phyloP scores from a whole-genome alignment of 202 grass and related monocot genomes.

The Setaria italica region DNA sequence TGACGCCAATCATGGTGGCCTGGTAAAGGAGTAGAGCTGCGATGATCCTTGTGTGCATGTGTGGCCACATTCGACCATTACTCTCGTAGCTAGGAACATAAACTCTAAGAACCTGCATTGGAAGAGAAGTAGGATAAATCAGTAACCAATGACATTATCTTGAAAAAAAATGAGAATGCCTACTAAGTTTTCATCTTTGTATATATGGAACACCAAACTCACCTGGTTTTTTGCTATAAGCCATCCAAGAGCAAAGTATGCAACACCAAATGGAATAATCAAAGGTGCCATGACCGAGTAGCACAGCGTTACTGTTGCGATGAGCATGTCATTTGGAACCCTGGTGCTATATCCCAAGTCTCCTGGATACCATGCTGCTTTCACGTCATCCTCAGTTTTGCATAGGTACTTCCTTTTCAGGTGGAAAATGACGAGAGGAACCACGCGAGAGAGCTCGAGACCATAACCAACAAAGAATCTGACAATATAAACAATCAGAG shows the following conservation, averaged over 20 bases:
- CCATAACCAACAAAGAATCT: conserved; percentile 97
- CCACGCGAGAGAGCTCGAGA: conserved; percentile 84
- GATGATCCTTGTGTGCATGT: conserved; percentile 82
- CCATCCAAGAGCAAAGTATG: conserved; percentile 92
- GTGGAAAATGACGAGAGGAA: conserved; percentile 91
- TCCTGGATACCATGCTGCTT: conserved; percentile 82
- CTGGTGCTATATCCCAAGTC: conserved; percentile 75
- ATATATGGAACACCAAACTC: conserved; percentile 7
- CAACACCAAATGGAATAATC: conserved; percentile 82
- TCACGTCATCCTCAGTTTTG: conserved; percentile 89
- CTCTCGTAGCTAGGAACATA: conserved; percentile 79
- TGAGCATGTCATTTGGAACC: conserved; percentile 91
- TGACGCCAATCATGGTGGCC: conserved; percentile 76
- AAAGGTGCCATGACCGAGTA: conserved; percentile 91
- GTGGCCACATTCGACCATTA: conserved; percentile 92
- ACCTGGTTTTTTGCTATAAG: conserved; percentile 87
- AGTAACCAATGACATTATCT: background rate
- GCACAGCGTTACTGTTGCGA: conserved; percentile 78
- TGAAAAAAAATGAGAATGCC: background rate
- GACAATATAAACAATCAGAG: conserved; percentile 28
- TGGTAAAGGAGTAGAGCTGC: conserved; percentile 79
- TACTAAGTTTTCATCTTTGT: background rate
- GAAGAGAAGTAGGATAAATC: conserved; percentile 14
- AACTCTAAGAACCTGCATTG: conserved; percentile 70
- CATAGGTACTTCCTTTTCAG: conserved; percentile 91